Percentiles rank a stretch among this genome's conserved stretches.
These are phyloP conservation scores for Magnaporthiopsis poae DNA, from an alignment of 2,329 filamentous ascomycete species.

Conservation along the genomic window DNA sequence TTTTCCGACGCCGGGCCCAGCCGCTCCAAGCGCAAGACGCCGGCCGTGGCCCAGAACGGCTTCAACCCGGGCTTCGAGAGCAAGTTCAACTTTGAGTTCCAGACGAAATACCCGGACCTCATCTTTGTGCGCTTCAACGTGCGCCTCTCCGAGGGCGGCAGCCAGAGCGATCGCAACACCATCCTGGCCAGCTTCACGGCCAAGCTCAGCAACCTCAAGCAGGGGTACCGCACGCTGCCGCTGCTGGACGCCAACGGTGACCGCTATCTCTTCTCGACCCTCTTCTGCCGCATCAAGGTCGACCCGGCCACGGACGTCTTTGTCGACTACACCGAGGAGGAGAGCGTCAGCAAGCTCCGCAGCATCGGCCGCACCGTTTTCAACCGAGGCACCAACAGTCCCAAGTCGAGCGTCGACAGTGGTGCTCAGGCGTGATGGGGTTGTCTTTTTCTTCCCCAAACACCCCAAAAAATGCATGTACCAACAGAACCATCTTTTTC, in stretches of 20 bases:
- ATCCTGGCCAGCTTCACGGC: slow-evolving; percentile 82
- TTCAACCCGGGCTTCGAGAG: slow-evolving; percentile 87
- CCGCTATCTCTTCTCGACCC: slow-evolving; percentile 84
- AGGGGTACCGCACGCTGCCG: slow-evolving; percentile 86
- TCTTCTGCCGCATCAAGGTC: slow-evolving; percentile 80
- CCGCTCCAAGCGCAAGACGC: slow-evolving; percentile 63
- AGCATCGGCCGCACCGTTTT: slow-evolving; percentile 49
- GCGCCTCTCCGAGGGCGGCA: slow-evolving; percentile 73
- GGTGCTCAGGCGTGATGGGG: slow-evolving; percentile 7
- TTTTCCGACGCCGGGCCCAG: slow-evolving; percentile 30
- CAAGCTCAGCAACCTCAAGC: slow-evolving; percentile 78
- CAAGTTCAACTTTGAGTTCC: slow-evolving; percentile 67
- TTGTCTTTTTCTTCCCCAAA: neutral
- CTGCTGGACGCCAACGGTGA: slow-evolving; percentile 82
- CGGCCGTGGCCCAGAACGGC: slow-evolving; percentile 75
- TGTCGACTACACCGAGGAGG: slow-evolving; percentile 35
- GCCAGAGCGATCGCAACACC: slow-evolving; percentile 50
- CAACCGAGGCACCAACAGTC: slow-evolving; percentile 40
- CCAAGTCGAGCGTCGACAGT: slow-evolving; percentile 37
- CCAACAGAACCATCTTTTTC: slow-evolving; percentile 9
- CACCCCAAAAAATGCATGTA: neutral
- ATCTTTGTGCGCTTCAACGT: slow-evolving; percentile 91
- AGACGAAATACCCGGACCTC: slow-evolving; percentile 87
- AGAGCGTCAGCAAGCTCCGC: slow-evolving; percentile 45
- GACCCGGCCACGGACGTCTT: slow-evolving; percentile 47